phyloP scores from a whole-genome alignment of 768 basidiomycete genomes.

The Coprinopsis strossmayeri region DNA sequence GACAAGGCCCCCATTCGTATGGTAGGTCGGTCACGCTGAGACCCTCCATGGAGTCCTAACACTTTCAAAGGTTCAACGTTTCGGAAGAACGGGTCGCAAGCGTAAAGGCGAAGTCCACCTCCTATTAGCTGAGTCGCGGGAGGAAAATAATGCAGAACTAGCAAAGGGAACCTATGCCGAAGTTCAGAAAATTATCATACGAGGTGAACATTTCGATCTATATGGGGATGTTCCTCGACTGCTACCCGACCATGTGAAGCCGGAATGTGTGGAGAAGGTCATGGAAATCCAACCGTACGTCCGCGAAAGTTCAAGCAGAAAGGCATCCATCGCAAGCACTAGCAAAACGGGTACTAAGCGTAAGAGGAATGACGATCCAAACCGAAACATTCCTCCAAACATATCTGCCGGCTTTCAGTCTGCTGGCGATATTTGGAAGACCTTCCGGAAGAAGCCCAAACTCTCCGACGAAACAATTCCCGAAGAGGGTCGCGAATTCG shows the following conservation, averaged over 20 bases:
- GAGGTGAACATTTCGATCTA: conserved; percentile 82
- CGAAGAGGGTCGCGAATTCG: conserved; percentile 31
- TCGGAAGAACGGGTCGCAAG: conserved; percentile 93
- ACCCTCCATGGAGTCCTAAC: background rate
- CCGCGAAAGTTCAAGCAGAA: conserved; percentile 32
- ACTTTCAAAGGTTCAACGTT: conserved; percentile 74
- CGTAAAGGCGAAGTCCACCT: conserved; percentile 87
- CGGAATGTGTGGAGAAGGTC: conserved; percentile 68
- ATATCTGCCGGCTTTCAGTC: conserved; percentile 68
- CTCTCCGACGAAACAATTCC: conserved; percentile 20
- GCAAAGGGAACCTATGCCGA: conserved; percentile 82
- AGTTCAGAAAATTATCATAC: conserved; percentile 82
- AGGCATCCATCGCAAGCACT: conserved; percentile 20
- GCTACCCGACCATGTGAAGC: conserved; percentile 71
- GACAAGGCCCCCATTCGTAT: conserved; percentile 95
- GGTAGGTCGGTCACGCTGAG: conserved; percentile 40
- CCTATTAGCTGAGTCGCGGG: conserved; percentile 83
- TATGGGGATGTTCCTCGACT: conserved; percentile 90
- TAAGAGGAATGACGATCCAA: conserved; percentile 62
- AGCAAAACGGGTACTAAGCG: conserved; percentile 44
- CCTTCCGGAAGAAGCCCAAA: conserved; percentile 35
- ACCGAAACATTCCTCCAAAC: conserved; percentile 68
- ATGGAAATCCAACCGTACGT: conserved; percentile 79
- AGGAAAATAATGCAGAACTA: conserved; percentile 85
- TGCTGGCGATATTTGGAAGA: conserved; percentile 53